phyloP scores from a whole-genome alignment of 148 eudicot genomes.

The Rhododendron vialii region DNA sequence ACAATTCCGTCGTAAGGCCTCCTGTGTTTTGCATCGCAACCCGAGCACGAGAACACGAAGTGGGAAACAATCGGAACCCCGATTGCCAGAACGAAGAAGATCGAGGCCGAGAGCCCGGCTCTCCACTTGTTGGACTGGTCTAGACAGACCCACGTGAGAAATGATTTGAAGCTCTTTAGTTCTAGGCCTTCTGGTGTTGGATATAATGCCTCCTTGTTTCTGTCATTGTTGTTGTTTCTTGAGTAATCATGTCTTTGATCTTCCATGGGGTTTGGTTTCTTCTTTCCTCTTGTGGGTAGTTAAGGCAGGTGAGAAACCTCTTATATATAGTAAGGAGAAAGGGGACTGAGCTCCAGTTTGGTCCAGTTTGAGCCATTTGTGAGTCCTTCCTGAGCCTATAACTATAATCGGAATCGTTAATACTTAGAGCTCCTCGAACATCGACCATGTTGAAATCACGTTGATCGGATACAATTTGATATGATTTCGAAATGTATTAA shows the following conservation, averaged over 20 bases:
- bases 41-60: conserved; percentile 43
- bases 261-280: conserved; percentile 6
- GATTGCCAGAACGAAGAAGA: conserved; percentile 55
- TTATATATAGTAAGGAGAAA: too few species aligned
- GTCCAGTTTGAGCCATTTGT: too few species aligned
- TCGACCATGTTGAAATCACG: too few species aligned
- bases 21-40: conserved; percentile 46
- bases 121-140: conserved; percentile 62
- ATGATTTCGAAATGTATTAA: too few species aligned
- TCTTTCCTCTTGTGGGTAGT: not conserved
- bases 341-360: too few species aligned
- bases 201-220: not conserved
- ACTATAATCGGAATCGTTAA: too few species aligned
- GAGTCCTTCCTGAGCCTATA: too few species aligned
- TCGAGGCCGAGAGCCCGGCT: conserved; percentile 53
- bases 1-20: conserved; percentile 67
- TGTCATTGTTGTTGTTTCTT: not conserved
- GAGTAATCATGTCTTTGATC: conserved; percentile 13
- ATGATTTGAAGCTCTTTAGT: conserved; percentile 30
- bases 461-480: too few species aligned
- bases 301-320: not conserved
- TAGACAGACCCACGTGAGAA: conserved; percentile 54
- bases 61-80: conserved; percentile 61
- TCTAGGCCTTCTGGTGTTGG: conserved; percentile 29
- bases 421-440: too few species aligned